Conservation (phyloP, 805 yeast species). For the Wickerhamiella dianesei region DNA sequence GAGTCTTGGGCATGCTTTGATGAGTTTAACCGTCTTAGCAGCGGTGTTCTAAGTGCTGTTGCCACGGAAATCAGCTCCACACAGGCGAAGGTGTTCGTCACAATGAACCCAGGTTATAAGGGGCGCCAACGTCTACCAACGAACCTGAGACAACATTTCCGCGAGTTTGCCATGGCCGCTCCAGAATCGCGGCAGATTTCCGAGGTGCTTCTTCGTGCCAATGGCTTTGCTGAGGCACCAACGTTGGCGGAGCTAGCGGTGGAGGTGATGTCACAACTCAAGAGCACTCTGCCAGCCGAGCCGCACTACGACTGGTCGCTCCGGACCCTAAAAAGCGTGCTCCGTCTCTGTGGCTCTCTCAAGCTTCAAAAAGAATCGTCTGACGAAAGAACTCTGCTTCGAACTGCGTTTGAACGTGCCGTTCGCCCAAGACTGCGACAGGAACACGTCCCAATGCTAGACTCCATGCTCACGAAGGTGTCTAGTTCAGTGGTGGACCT, state of each 20-base stretch:
- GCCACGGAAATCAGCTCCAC: conserved; percentile 67
- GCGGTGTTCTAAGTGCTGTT: conserved; percentile 63
- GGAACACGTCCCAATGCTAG: conserved; percentile 37
- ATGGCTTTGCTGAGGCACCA: conserved; percentile 46
- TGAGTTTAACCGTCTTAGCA: conserved; percentile 74
- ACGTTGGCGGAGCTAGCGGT: conserved; percentile 38
- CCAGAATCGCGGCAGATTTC: conserved; percentile 63
- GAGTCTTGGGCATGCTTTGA: conserved; percentile 97
- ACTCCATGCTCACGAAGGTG: conserved; percentile 10
- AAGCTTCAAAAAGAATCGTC: conserved; percentile 6
- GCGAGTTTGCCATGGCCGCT: conserved; percentile 55
- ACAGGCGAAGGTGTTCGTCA: conserved; percentile 45
- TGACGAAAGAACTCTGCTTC: background rate
- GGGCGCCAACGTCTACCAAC: conserved; percentile 80
- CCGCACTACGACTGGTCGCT: conserved; percentile 84
- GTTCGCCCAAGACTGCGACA: conserved; percentile 50
- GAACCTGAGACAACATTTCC: conserved; percentile 63
- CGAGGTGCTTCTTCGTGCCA: conserved; percentile 56
- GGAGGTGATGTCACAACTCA: conserved; percentile 38
- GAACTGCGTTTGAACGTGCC: conserved; percentile 23
- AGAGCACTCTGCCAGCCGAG: conserved; percentile 35
- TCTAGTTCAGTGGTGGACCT: background rate
- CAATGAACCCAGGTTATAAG: conserved; percentile 80
- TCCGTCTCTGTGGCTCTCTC: conserved; percentile 44
- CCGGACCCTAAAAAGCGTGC: conserved; percentile 58